phyloP scores from a whole-genome alignment of 2,329 filamentous ascomycete species.

The Capronia americana region DNA sequence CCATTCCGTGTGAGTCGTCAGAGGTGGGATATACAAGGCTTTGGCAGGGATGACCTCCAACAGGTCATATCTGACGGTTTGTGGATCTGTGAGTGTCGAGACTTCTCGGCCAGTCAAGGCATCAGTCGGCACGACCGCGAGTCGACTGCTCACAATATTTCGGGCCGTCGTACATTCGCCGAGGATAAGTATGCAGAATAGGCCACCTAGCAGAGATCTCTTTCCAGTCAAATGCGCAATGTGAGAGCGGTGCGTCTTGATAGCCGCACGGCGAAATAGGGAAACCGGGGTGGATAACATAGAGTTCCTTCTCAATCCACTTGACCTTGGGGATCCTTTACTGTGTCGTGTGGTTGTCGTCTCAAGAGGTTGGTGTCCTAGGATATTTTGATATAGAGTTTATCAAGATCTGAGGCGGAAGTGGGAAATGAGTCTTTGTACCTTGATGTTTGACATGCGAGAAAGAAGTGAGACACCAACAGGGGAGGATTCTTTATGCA shows the following conservation, averaged over 20 bases:
- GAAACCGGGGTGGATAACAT: not conserved
- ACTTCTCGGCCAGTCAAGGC: constrained; percentile 6
- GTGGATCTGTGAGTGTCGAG: constrained; percentile 13
- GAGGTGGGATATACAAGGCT: not conserved
- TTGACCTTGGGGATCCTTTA: not conserved
- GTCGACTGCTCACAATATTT: not conserved
- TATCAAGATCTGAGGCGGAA: not conserved
- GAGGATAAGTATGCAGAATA: not conserved
- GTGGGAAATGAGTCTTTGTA: not conserved
- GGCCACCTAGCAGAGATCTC: not conserved
- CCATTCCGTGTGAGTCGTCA: not conserved
- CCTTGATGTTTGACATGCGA: not conserved
- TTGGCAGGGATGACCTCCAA: not conserved
- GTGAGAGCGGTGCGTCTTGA: not conserved
- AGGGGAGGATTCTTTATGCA: not conserved
- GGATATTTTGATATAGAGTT: not conserved
- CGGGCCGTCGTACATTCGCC: not conserved
- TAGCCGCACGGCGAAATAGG: not conserved
- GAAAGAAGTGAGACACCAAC: not conserved
- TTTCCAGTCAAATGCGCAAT: not conserved
- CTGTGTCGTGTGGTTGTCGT: not conserved
- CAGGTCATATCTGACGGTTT: not conserved
- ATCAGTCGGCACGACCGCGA: not conserved
- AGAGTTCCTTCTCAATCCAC: not conserved
- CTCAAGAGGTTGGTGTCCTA: not conserved